Evolutionary conservation across 2,329 filamentous ascomycete species (phyloP), one percentile per base, ranked within the genome.

Genomic region (Graphiopsis chlorocephala): DNA sequence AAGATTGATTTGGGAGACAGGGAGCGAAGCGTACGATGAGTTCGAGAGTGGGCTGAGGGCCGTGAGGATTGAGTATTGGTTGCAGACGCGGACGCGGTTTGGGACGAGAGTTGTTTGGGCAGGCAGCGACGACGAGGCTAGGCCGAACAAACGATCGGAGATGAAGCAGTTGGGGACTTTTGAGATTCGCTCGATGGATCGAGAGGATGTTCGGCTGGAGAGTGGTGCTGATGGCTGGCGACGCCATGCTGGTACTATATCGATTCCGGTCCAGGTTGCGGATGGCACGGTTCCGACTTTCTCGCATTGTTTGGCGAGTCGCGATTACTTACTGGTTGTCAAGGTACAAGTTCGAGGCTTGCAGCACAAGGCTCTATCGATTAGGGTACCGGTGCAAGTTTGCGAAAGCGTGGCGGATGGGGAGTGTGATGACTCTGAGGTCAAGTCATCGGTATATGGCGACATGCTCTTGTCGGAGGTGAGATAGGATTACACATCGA

Each of bases 1-100:
- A 5, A 33, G 33, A 7, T 12, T 62, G 48, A 20, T 11, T 1
- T 62, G 60, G 60, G 47, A 52, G 20, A 62, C 48, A 12, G 6
- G 2, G 29, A 62, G 48, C 35, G 47, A 42, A 17, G 60, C 48
- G 48, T 55, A 62, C 6, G 60, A 62, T 11, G 48, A 55, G 33
- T 62, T 53, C 31, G 60, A 62, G 31, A 17, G 26, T 5, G 60
- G 47, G 4, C 1, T n/a, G 17, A 25, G 48, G 25, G 5, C n/a
- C 10, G 25, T 25, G 8, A 45, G 28, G 25, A 31, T 62, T 35
- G 60, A 62, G 33, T 62, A 62, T 28, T 26, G 26, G 2, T n/a
- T 62, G 25, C 48, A 42, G n/a, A 8, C 48, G 15, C 23, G 60
- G 17, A 62, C 60, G 31, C 31, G 48, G 14, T 62, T 28, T 29